Conservation (phyloP, 345 rosid species). For the Litchi chinensis region DNA sequence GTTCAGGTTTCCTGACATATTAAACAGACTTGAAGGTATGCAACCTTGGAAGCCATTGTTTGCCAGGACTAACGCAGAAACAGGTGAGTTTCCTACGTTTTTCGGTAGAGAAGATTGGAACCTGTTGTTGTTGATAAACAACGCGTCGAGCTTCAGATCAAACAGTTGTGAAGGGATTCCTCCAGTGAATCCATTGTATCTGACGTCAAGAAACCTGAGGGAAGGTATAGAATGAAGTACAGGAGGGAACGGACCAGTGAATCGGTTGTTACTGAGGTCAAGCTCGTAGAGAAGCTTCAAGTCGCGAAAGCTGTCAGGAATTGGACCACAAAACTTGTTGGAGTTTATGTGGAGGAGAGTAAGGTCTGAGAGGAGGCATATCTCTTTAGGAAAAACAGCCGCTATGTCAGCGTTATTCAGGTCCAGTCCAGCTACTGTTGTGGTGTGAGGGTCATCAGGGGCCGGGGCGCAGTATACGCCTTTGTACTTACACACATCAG, state of each 20-base stretch:
- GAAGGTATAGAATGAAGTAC: constrained; percentile 64
- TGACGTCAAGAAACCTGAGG: constrained; percentile 75
- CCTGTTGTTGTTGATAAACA: constrained; percentile 83
- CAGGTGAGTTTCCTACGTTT: constrained; percentile 76
- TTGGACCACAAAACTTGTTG: constrained; percentile 62
- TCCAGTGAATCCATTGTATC: constrained; percentile 67
- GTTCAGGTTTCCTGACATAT: constrained; percentile 60
- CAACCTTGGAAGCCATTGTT: constrained; percentile 68
- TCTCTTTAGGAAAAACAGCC: constrained; percentile 65
- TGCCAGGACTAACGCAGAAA: constrained; percentile 77
- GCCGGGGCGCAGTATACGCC: constrained; percentile 84
- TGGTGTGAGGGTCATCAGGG: constrained; percentile 46
- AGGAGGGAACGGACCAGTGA: constrained; percentile 63
- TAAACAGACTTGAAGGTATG: constrained; percentile 61
- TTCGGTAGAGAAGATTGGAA: constrained; percentile 62
- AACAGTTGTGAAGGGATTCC: constrained; percentile 58
- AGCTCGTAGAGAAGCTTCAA: constrained; percentile 66
- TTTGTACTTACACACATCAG: constrained; percentile 82
- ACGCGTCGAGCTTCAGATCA: constrained; percentile 73
- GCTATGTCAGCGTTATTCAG: constrained; percentile 71
- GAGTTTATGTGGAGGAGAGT: constrained; percentile 80
- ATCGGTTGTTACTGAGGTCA: constrained; percentile 76
- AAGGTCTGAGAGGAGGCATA: constrained; percentile 74
- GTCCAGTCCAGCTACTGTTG: constrained; percentile 86
- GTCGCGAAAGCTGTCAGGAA: constrained; percentile 50